Percentiles rank a stretch among this genome's conserved stretches.
phyloP scores from a whole-genome alignment of 352 stramenopile species.

The Hyphochytrium catenoides region DNA sequence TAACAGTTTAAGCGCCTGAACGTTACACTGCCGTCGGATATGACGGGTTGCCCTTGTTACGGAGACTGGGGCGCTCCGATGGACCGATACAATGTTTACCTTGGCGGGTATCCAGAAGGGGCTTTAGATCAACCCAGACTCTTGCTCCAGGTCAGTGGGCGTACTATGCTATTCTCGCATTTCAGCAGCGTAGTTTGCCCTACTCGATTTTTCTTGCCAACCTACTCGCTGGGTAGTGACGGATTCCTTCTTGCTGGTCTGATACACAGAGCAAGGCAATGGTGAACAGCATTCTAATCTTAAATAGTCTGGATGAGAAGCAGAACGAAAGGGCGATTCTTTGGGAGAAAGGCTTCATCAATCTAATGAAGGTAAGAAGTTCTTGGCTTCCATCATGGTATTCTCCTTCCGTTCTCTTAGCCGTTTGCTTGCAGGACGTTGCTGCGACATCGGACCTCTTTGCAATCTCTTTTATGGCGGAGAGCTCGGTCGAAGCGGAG shows the following conservation, averaged over 20 bases:
- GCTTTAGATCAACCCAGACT: conserved; percentile 12
- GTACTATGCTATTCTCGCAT: no score
- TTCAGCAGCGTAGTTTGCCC: no score
- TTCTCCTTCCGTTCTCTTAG: no score
- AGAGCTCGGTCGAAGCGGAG: conserved; percentile 28
- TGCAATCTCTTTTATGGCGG: conserved; percentile 30
- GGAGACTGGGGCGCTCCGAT: conserved; percentile 28
- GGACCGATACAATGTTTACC: conserved; percentile 23
- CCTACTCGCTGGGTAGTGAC: no score
- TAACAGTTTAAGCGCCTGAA: no score
- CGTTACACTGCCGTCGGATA: no score
- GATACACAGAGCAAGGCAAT: conserved; percentile 21
- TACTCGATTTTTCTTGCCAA: no score
- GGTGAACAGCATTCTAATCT: conserved; percentile 18
- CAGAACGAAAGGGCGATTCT: conserved; percentile 20
- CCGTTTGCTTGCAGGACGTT: conserved; percentile 26
- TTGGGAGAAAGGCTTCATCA: conserved; percentile 38
- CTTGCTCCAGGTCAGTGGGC: no score
- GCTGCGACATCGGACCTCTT: conserved; percentile 20
- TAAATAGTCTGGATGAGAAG: conserved; percentile 18
- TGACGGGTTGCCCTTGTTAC: conserved; percentile 31
- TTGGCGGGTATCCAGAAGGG: conserved; percentile 17
- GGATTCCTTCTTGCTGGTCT: no score
- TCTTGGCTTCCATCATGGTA: no score
- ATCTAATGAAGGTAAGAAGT: no score